phyloP scores from a whole-genome alignment of 2,329 filamentous ascomycete genomes.

The Microsporum audouinii region DNA sequence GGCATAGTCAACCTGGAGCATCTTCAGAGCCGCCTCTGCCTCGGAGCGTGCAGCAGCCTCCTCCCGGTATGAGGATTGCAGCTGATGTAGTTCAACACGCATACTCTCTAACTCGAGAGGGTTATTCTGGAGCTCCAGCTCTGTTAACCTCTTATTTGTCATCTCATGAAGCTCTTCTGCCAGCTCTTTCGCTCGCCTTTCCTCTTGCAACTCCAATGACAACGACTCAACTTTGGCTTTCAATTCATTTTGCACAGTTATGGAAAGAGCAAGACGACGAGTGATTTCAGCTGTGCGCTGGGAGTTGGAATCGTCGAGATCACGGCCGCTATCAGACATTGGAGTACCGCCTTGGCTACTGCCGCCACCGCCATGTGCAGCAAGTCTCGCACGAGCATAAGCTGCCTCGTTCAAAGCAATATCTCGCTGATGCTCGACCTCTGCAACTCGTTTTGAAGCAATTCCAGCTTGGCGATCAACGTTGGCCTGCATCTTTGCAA shows the following conservation, averaged over 20 bases:
- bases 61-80: conserved; percentile 66
- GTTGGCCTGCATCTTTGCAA: conserved; percentile 77
- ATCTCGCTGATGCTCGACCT: conserved; percentile 89
- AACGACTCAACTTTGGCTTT: conserved; percentile 61
- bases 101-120: conserved; percentile 75
- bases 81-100: conserved; percentile 71
- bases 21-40: conserved; percentile 58
- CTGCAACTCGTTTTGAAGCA: conserved; percentile 80
- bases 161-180: conserved; percentile 80
- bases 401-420: conserved; percentile 88
- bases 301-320: conserved; percentile 46
- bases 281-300: conserved; percentile 64
- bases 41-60: conserved; percentile 68
- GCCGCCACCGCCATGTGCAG: conserved; percentile 53
- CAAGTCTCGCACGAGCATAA: conserved; percentile 86
- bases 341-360: conserved; percentile 52
- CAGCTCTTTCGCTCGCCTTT: conserved; percentile 67
- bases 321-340: conserved; percentile 40
- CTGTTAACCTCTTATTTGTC: conserved; percentile 68
- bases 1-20: conserved; percentile 76
- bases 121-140: conserved; percentile 74
- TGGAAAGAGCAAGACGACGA: conserved; percentile 67
- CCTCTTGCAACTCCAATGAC: conserved; percentile 61
- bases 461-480: conserved; percentile 79
- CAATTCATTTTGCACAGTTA: conserved; percentile 71